Evolutionary conservation across 345 rosid genomes (phyloP).

Genomic region (Citrus glauca): DNA sequence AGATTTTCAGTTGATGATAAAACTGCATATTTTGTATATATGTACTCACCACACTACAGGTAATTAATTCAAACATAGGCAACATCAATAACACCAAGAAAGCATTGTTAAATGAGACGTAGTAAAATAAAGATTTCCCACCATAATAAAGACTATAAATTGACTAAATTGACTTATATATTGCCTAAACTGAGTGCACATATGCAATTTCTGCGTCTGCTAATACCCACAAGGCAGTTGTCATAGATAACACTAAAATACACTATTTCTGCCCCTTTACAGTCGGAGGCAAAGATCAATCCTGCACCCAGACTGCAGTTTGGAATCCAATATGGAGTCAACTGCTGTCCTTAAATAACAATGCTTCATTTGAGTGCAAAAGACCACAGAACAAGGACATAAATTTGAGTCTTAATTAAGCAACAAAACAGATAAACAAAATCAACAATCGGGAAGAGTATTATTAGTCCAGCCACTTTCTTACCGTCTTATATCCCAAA

Average conservation of each 20-base stretch:
- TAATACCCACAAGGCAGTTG: not conserved
- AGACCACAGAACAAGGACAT: not conserved
- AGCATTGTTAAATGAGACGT: not conserved
- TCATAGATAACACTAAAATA: not conserved
- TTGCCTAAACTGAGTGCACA: not conserved
- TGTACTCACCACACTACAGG: not conserved
- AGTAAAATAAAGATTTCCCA: not conserved
- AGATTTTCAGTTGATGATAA: not conserved
- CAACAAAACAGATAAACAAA: not conserved
- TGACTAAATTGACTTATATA: too few species aligned
- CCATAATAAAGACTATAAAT: not conserved
- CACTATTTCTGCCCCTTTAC: conserved; percentile 4
- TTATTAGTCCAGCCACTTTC: conserved; percentile 18
- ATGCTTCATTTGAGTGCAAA: conserved; percentile 13
- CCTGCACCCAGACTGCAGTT: conserved; percentile 10
- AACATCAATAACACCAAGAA: not conserved
- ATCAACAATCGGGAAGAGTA: not conserved
- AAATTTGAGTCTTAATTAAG: conserved; percentile 1
- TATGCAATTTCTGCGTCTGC: not conserved
- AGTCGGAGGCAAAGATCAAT: conserved; percentile 6
- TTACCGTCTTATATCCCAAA: conserved; percentile 62
- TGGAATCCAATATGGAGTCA: conserved; percentile 12
- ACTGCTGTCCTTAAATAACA: not conserved
- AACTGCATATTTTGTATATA: not conserved
- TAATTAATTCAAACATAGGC: not conserved